Evolutionary conservation across 495 filamentous ascomycete genomes (phyloP).

Genomic region (Arthonia radiata): DNA sequence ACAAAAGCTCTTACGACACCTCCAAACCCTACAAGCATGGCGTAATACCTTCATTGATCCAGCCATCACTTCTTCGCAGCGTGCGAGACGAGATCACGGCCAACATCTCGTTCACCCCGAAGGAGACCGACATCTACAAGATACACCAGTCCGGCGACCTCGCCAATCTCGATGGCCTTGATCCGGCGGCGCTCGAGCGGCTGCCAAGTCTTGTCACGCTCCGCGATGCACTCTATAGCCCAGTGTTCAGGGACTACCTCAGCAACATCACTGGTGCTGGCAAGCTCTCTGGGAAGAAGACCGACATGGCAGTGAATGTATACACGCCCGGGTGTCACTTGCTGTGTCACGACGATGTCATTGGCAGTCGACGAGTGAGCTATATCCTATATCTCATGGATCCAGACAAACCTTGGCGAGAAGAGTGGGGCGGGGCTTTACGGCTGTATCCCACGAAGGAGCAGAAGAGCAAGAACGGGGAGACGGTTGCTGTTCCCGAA

Average conservation of each 20-base stretch:
- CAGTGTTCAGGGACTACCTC: conserved; percentile 68
- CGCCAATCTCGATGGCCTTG: conserved; percentile 84
- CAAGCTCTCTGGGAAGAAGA: conserved; percentile 73
- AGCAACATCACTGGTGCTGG: conserved; percentile 65
- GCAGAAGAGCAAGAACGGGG: conserved; percentile 36
- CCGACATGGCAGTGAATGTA: conserved; percentile 98
- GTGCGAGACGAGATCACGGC: conserved; percentile 75
- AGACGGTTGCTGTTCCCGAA: conserved; percentile 46
- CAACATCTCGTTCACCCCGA: conserved; percentile 84
- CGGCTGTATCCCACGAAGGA: conserved; percentile 61
- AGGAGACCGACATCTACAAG: conserved; percentile 99
- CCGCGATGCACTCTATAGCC: conserved; percentile 79
- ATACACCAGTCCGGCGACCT: conserved; percentile 97
- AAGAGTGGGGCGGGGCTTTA: conserved; percentile 82
- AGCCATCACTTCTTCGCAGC: conserved; percentile 51
- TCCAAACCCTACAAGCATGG: conserved; percentile 92
- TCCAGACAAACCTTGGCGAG: conserved; percentile 73
- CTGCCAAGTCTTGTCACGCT: conserved; percentile 68
- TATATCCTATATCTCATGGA: conserved; percentile 95
- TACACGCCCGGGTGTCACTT: conserved; percentile 93
- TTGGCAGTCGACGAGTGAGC: conserved; percentile 74
- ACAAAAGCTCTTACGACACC: too few species aligned
- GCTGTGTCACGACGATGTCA: conserved; percentile 94
- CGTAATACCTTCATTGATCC: conserved; percentile 60
- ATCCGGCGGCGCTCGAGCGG: conserved; percentile 52